Evolutionary conservation across 2,329 filamentous ascomycete species (phyloP), one percentile per base, ranked within the genome.

Genomic region (Plectosphaerella cucumerina): DNA sequence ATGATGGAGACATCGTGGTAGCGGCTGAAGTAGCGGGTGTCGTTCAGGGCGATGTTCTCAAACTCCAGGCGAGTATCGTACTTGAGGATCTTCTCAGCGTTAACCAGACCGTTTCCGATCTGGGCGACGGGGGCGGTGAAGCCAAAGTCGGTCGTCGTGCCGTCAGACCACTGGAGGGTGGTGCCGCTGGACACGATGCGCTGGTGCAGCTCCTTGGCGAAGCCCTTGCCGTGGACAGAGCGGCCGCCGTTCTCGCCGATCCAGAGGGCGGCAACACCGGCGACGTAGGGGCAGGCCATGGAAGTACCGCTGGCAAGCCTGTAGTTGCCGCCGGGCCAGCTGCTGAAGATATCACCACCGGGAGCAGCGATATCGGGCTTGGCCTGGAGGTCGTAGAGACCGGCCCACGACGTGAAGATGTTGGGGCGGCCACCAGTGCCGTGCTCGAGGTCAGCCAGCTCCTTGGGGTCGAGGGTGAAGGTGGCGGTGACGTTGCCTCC

Each of bases 271-370:
- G 68, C 67, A 22, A 70, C 62, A 23, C 72, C 74, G 21, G 74
- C 74, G 6, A 75, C 65, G 50, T 73, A 74, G 2, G 74, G 74
- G 44, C 67, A 68, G 4, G 74, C 69, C 75, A 78, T 78, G 2
- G 72, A 76, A 0, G 76, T 78, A 43, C 76, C 76, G 47, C 67
- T 72, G 33, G 72, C 62, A 8, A 76, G 65, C 4, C 65, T 65
- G 49, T 64, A 64, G 6, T 55, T 55, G 23, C 68, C 65, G 21
- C 72, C 59, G 6, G 70, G 68, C 44, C 68, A 76, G 1, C 73
- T 75, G 17, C 70, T 72, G 47, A 73, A 65, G 21, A 63, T 60
- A 2, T 69, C 64, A 23, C 69, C 69, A 31, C 74, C 73, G 1
- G 73, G 72, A 0, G 71, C 67, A 14, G 68, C 68, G 35, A 76